These are phyloP conservation scores for Canna indica DNA, from an alignment of 176 grass and related monocot species.

Conservation along the genomic window DNA sequence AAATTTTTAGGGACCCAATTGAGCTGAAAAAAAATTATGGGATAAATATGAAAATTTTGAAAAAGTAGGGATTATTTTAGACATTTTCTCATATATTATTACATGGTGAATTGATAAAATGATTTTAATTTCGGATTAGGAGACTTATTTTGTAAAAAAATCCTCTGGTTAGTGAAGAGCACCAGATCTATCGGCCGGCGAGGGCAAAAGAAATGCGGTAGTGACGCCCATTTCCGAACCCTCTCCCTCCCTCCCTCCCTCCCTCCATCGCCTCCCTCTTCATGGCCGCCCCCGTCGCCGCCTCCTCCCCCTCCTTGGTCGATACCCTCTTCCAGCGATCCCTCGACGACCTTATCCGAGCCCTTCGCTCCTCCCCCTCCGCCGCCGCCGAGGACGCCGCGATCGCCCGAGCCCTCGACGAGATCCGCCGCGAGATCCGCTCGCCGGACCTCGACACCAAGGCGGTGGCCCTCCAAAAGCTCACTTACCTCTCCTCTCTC, in stretches of 20 bases:
- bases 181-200: background rate
- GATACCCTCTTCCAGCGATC: conserved; percentile 81
- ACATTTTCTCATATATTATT: too few species aligned
- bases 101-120: too few species aligned
- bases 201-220: background rate
- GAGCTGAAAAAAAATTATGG: too few species aligned
- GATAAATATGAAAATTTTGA: too few species aligned
- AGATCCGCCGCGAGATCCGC: conserved; percentile 94
- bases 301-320: conserved; percentile 32
- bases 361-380: conserved; percentile 47
- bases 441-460: conserved; percentile 53
- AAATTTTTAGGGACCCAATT: too few species aligned
- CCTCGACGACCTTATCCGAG: conserved; percentile 73
- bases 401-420: conserved; percentile 50
- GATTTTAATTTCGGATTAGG: too few species aligned
- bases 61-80: too few species aligned
- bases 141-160: too few species aligned
- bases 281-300: conserved; percentile 18
- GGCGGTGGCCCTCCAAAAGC: conserved; percentile 61
- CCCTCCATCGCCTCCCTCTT: conserved; percentile 33
- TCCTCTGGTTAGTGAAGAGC: background rate
- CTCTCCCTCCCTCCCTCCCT: background rate
- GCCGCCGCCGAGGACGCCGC: conserved; percentile 33
- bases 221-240: background rate
- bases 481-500: conserved; percentile 77